Evolutionary conservation across 1,284 basidiomycete genomes (phyloP), one percentile per base, ranked within the genome.

Genomic region (Austroboletus novae-zelandiae): DNA sequence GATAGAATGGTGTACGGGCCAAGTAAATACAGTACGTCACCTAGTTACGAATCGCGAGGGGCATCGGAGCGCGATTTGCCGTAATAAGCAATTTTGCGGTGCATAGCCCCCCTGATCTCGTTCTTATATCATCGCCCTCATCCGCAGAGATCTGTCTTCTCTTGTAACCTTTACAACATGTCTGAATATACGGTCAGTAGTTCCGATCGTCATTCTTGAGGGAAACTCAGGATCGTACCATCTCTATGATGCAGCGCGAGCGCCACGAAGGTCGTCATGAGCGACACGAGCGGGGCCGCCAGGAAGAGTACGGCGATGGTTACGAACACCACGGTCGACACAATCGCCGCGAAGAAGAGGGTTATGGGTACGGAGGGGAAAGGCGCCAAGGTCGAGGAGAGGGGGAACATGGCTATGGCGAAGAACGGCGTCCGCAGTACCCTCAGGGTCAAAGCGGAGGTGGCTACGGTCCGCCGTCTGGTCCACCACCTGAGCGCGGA

Each of bases 151-250:
- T 27, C 27, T 9, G 9, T 27, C 27, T 27, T 27, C 7, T 27
- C 27, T 27, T 27, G 27, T 6, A 2, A 27, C 27, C 9, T 27
- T 1, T 27, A 27, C 18, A 39, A 9, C 39, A 64, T 64, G 61
- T 59, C 59, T 41, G 61, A 32, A 14, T 48, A 47, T 3, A 62
- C 52, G 13, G 57, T 46, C 18, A 8, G 9, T 14, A 6, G 18
- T 15, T 10, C n/a, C 4, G 6, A 8, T 18, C 8, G 15, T 36
- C 35, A 7, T 18, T 36, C 17, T 18, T 15, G n/a, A 13, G 11
- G 32, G 15, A 6, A 10, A 10, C 17, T 18, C 2, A 36, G n/a
- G 3, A 36, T 14, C n/a, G 9, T 10, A 1, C 9, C 27, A 27
- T 27, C 25, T 36, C 13, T 10, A n/a, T n/a, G n/a, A n/a, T 9